A percentile compares a stretch with the other conserved stretches of the same genome.
Evolutionary conservation across 306 rosid species (phyloP).

Genomic region (Hippophae tibetana): DNA sequence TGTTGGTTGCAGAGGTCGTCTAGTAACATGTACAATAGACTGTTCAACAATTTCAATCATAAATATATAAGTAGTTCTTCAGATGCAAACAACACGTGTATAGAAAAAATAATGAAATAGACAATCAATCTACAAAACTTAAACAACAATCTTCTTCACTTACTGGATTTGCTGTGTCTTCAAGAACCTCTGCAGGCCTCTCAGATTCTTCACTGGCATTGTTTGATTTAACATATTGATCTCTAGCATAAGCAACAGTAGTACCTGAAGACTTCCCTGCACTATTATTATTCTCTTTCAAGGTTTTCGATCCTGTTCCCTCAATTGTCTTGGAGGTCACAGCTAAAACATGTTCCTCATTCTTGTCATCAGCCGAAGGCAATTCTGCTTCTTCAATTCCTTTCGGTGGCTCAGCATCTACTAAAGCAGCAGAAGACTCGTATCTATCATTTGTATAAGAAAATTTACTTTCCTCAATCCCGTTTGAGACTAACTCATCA

Average conservation of each 20-base stretch:
- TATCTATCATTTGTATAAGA: background rate
- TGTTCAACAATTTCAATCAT: conserved; percentile 8
- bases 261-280: conserved; percentile 22
- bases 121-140: background rate
- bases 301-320: conserved; percentile 9
- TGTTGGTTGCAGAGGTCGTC: conserved; percentile 21
- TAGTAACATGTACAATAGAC: conserved; percentile 22
- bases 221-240: conserved; percentile 14
- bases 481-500: background rate
- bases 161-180: conserved; percentile 34
- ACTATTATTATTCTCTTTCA: conserved; percentile 17
- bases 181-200: conserved; percentile 18
- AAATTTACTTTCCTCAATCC: conserved; percentile 12
- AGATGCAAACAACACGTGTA: background rate
- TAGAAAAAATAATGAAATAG: background rate
- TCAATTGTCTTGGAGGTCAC: no score
- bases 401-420: conserved; percentile 15
- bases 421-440: conserved; percentile 6
- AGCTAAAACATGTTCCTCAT: background rate
- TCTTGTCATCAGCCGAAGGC: conserved; percentile 16
- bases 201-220: conserved; percentile 12
- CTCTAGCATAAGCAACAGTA: conserved; percentile 20
- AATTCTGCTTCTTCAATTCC: conserved; percentile 23
- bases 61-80: background rate
- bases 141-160: background rate